Base-by-base conservation (phyloP, 129 eudicot genomes). In the Kitagawia praeruptora region DNA sequence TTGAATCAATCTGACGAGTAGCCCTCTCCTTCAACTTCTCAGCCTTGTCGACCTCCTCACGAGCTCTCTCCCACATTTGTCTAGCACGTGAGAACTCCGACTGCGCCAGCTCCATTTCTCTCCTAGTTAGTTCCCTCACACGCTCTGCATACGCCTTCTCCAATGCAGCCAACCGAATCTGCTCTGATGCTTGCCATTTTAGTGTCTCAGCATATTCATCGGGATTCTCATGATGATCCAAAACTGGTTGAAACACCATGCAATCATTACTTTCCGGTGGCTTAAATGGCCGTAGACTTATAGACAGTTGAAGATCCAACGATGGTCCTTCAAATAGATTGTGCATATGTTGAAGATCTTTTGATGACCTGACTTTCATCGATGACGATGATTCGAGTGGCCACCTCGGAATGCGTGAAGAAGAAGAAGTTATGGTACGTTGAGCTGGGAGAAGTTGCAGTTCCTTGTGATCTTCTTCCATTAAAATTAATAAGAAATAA, bases 151-250 rank as follows among this genome's bases (percentile, higher is more conserved):
- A 91, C 18, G 95, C 95, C 37, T 80, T 89, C 85, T 93, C 98
- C 85, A 91, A 82, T 18, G 93, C 89, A 1, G 97, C 98, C 40
- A 93, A 79, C 39, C 98, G 85, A 25, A 91, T 89, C 79, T 93
- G 98, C 87, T 93, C 98, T 6, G 95, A 91, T 1, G 98, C 93
- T 63, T 88, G 93, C 95, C 90, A 89, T 82, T 86, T 89, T 45
- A 84, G 75, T 5, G 86, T 83, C 76, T 89, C 89, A 0, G 88
- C 70, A 86, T 83, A 5, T 37, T 41, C 23, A 74, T 80, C 2
- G 3, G 40, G 40, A 14, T 34, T 67, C 41, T 4, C 23, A 3
- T 34, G 73, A 34, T 34, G 73, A 34, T 34, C 73, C 73, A 67
- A 14, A 31, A 70, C 75, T 41, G 86, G 74, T 2, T 74, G 49